phyloP scores from a whole-genome alignment of 805 yeast species.

The Isabelozyma pseudorhagii region DNA sequence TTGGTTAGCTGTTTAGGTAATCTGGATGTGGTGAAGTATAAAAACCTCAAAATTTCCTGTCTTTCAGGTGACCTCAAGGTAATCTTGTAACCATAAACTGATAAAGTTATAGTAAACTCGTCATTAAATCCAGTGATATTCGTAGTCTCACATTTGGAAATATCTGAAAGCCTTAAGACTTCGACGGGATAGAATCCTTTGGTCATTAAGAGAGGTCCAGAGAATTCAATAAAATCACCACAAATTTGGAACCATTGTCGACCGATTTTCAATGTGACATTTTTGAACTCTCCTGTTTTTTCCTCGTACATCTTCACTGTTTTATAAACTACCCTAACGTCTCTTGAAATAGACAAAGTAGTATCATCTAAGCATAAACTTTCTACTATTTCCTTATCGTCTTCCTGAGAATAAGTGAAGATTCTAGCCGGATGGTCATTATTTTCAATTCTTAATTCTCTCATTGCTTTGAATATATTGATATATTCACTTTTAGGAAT shows the following conservation, averaged over 20 bases:
- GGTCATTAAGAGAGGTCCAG: slow-evolving; percentile 19
- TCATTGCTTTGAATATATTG: slow-evolving; percentile 19
- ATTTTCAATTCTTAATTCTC: slow-evolving; percentile 12
- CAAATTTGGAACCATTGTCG: slow-evolving; percentile 61
- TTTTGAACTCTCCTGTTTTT: slow-evolving; percentile 47
- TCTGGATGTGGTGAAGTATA: slow-evolving; percentile 64
- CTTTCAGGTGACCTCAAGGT: slow-evolving; percentile 33
- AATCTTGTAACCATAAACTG: slow-evolving; percentile 18
- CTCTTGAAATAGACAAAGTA: slow-evolving; percentile 32
- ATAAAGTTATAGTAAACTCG: slow-evolving; percentile 35
- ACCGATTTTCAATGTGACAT: slow-evolving; percentile 67
- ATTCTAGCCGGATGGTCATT: slow-evolving; percentile 14
- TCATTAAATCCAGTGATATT: slow-evolving; percentile 22
- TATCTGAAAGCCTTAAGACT: slow-evolving; percentile 27
- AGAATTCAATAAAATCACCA: slow-evolving; percentile 15
- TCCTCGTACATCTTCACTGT: slow-evolving; percentile 47
- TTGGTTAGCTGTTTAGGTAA: slow-evolving; percentile 30
- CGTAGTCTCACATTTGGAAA: slow-evolving; percentile 34
- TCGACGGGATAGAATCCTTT: slow-evolving; percentile 33
- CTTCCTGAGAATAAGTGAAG: slow-evolving; percentile 33
- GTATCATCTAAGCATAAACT: slow-evolving; percentile 33
- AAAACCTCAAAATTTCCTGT: slow-evolving; percentile 64
- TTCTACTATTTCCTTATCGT: slow-evolving; percentile 29
- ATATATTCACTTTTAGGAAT: slow-evolving; percentile 31
- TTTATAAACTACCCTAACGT: slow-evolving; percentile 33